phyloP scores from a whole-genome alignment of 768 basidiomycete species.

The Tulasnella sp. region DNA sequence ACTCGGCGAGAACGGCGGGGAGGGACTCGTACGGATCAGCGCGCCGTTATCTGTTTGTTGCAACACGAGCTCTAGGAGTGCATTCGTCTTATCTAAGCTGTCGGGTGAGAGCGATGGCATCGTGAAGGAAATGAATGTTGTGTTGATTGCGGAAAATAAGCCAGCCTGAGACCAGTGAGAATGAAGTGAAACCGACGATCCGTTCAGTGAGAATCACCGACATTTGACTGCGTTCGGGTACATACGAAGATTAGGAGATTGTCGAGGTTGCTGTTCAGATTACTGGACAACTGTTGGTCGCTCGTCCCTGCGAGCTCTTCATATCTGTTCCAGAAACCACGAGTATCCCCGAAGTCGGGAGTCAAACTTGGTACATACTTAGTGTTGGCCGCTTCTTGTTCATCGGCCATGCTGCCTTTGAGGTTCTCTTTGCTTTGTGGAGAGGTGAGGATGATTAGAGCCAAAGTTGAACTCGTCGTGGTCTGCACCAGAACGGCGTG shows the following conservation, averaged over 20 bases:
- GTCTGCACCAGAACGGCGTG: too few species aligned
- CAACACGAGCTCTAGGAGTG: constrained; percentile 1
- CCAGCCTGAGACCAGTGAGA: background rate
- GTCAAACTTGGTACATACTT: background rate
- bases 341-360: background rate
- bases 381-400: background rate
- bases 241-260: background rate
- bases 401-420: background rate
- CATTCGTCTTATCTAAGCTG: background rate
- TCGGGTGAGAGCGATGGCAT: background rate
- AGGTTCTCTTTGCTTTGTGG: too few species aligned
- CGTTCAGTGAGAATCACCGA: background rate
- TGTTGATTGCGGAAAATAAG: constrained; percentile 20
- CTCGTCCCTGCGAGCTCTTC: background rate
- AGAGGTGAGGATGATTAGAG: too few species aligned
- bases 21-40: background rate
- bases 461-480: too few species aligned
- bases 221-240: background rate
- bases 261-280: background rate
- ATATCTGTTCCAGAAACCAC: background rate
- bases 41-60: background rate
- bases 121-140: constrained; percentile 3
- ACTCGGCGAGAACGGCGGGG: background rate
- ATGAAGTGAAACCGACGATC: background rate
- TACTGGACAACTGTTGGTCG: background rate